These are phyloP conservation scores for Phytomonas francai DNA, from an alignment of 208 protist genomes.

Conservation along the genomic window DNA sequence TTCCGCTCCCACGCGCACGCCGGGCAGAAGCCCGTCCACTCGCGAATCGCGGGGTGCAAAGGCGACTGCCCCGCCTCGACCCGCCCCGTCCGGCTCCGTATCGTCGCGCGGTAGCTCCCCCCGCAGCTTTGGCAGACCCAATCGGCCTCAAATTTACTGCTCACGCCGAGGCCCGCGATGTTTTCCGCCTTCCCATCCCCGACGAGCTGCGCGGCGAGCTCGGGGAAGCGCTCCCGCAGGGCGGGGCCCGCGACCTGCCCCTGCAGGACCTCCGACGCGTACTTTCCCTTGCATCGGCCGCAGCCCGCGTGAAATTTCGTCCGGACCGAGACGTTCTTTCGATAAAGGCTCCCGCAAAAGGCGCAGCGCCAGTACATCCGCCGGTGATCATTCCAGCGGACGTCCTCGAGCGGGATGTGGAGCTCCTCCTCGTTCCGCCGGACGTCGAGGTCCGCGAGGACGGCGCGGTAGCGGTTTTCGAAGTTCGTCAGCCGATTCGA, in stretches of 20 bases:
- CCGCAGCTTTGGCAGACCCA: constrained; percentile 68
- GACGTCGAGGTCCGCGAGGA: constrained; percentile 73
- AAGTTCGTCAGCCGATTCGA: constrained; percentile 82
- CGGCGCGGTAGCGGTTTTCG: constrained; percentile 49
- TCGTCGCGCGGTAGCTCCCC: constrained; percentile 44
- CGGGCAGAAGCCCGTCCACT: constrained; percentile 55
- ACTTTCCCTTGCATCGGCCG: constrained; percentile 55
- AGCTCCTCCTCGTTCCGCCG: constrained; percentile 77
- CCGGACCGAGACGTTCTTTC: constrained; percentile 75
- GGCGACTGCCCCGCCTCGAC: constrained; percentile 58
- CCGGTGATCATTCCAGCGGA: constrained; percentile 84
- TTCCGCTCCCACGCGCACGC: constrained; percentile 59
- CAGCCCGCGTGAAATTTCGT: constrained; percentile 80
- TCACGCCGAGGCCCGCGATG: constrained; percentile 35
- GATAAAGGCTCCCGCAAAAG: constrained; percentile 70
- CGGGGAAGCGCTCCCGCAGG: constrained; percentile 24
- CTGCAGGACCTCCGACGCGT: constrained; percentile 63
- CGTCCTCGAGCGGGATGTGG: constrained; percentile 48
- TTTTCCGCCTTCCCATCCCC: constrained; percentile 35
- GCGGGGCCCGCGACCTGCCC: constrained; percentile 27
- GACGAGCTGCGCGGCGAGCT: constrained; percentile 38
- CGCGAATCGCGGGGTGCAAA: constrained; percentile 38
- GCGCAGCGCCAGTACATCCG: constrained; percentile 78
- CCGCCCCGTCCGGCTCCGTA: constrained; percentile 62
- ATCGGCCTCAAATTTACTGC: constrained; percentile 67